These are phyloP conservation scores for Spencermartinsiella ligniputridi DNA, from an alignment of 1,139 yeast species.

Conservation along the genomic window DNA sequence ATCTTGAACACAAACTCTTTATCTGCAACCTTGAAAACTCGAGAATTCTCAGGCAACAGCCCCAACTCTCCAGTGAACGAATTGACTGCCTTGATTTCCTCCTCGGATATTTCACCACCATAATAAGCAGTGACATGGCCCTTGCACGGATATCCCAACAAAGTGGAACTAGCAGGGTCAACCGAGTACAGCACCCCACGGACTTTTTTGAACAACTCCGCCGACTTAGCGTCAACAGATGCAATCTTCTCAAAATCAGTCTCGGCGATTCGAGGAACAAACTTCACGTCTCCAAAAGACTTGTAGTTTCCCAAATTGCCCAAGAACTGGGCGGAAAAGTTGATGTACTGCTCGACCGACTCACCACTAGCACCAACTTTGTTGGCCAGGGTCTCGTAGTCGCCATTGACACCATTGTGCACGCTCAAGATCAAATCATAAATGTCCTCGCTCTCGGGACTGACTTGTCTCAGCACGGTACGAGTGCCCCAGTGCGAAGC, in stretches of 20 bases:
- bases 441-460: constrained; percentile 73
- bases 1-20: constrained; percentile 26
- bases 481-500: constrained; percentile 83
- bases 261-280: constrained; percentile 57
- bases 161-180: constrained; percentile 41
- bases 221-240: constrained; percentile 36
- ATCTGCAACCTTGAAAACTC: constrained; percentile 45
- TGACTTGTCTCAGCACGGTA: constrained; percentile 76
- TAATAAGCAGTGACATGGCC: constrained; percentile 78
- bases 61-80: constrained; percentile 55
- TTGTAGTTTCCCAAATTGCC: constrained; percentile 82
- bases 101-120: constrained; percentile 48
- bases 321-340: constrained; percentile 76
- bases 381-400: constrained; percentile 42
- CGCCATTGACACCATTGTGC: constrained; percentile 49
- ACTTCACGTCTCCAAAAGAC: constrained; percentile 85
- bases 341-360: constrained; percentile 51
- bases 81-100: constrained; percentile 64
- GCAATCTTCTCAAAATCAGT: constrained; percentile 49
- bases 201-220: constrained; percentile 42
- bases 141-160: constrained; percentile 73
- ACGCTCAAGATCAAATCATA: constrained; percentile 61
- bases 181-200: constrained; percentile 50
- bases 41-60: constrained; percentile 78
- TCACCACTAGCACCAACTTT: constrained; percentile 32